phyloP scores from a whole-genome alignment of 176 grass and related monocot species.

The Rhynchospora breviuscula region DNA sequence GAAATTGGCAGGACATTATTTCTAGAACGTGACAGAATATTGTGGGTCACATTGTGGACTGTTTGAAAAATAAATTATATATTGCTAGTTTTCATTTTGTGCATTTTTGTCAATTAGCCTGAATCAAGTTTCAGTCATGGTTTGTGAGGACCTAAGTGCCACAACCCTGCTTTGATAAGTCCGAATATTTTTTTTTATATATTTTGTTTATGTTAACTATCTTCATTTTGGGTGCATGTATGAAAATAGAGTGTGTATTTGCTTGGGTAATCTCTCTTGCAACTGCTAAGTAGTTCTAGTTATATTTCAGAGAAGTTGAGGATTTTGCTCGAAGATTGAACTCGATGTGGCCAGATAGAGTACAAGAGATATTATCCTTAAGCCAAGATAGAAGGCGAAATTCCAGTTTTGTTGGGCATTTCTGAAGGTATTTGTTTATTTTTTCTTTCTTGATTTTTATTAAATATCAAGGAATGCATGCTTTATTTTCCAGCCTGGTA shows the following conservation, averaged over 20 bases:
- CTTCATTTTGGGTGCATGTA: not conserved
- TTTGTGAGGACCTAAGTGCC: not conserved
- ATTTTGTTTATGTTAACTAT: not conserved
- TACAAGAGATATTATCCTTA: constrained; percentile 63
- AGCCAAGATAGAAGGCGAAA: constrained; percentile 62
- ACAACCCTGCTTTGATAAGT: not conserved
- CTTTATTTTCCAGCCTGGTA: not conserved
- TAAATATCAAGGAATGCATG: not conserved
- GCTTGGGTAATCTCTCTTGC: not conserved
- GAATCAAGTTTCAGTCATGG: not conserved
- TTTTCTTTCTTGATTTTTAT: not conserved
- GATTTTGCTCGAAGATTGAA: constrained; percentile 96
- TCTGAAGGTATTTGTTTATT: not conserved
- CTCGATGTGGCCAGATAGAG: constrained; percentile 91
- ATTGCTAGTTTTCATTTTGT: not conserved
- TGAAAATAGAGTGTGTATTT: not conserved
- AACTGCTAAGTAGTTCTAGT: constrained; percentile 21
- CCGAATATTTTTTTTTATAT: not conserved
- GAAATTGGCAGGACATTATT: not conserved
- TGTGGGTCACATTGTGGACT: too few relatives aligned
- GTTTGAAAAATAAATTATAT: not conserved
- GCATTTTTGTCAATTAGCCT: not conserved
- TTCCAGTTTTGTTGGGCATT: constrained; percentile 47
- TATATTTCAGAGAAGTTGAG: constrained; percentile 82
- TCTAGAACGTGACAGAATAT: not conserved